Percentiles rank a stretch among this genome's conserved stretches.
phyloP scores from a whole-genome alignment of 2,329 filamentous ascomycete genomes.

The Pseudophaeomoniella oleicola region DNA sequence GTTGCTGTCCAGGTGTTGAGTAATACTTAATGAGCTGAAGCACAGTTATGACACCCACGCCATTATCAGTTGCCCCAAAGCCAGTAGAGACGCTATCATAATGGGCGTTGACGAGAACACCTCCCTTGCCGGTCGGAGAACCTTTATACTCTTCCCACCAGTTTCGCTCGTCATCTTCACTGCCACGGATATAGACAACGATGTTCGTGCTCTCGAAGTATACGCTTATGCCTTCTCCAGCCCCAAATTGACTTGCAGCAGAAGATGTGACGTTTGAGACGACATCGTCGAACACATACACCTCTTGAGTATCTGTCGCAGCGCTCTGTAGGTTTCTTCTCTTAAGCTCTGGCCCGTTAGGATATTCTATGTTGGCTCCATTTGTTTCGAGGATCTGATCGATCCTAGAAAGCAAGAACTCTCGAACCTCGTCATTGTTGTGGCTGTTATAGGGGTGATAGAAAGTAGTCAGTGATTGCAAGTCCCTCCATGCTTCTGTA shows the following conservation, averaged over 20 bases:
- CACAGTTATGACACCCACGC: conserved; percentile 73
- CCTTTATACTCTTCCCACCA: conserved; percentile 53
- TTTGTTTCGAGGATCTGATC: conserved; percentile 54
- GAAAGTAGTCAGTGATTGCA: conserved; percentile 56
- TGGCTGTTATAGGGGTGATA: conserved; percentile 86
- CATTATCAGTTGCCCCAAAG: conserved; percentile 87
- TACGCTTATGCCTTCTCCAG: conserved; percentile 31
- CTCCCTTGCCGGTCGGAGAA: conserved; percentile 46
- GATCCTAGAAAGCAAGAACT: conserved; percentile 60
- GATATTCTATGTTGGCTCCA: conserved; percentile 14
- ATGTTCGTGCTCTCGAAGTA: conserved; percentile 93
- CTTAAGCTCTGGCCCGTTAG: conserved; percentile 14
- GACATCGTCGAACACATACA: conserved; percentile 65
- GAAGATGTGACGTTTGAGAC: conserved; percentile 64
- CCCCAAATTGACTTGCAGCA: conserved; percentile 18
- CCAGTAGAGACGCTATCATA: conserved; percentile 89
- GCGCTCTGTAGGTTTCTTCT: conserved; percentile 1
- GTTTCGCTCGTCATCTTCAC: conserved; percentile 53
- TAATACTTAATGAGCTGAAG: conserved; percentile 82
- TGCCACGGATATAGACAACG: conserved; percentile 78
- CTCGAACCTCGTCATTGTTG: conserved; percentile 64
- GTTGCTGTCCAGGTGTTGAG: conserved; percentile 54
- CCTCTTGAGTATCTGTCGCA: conserved; percentile 17
- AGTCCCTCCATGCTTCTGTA: conserved; percentile 72
- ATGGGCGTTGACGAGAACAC: conserved; percentile 86